These are phyloP conservation scores for Diplodia intermedia DNA, from an alignment of 2,329 filamentous ascomycete species.

Conservation along the genomic window DNA sequence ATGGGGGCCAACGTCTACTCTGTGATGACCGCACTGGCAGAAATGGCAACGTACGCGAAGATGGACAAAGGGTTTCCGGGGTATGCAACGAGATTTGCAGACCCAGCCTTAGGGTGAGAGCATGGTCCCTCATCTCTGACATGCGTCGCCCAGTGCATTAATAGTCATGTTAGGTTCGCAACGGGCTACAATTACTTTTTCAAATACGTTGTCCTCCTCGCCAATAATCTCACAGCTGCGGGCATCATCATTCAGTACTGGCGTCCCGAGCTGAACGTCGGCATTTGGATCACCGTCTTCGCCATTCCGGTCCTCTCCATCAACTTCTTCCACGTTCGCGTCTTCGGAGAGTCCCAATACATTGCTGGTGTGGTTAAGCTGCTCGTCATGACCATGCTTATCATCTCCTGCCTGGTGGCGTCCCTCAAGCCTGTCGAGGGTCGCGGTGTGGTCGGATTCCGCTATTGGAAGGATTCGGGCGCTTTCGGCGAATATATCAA, in stretches of 20 bases:
- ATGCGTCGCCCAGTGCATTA: not conserved
- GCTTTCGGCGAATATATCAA: slow-evolving; percentile 69
- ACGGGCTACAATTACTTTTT: slow-evolving; percentile 89
- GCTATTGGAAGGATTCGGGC: slow-evolving; percentile 72
- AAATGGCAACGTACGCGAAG: slow-evolving; percentile 81
- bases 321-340: slow-evolving; percentile 74
- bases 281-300: slow-evolving; percentile 76
- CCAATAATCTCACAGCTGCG: slow-evolving; percentile 74
- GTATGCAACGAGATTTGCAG: slow-evolving; percentile 77
- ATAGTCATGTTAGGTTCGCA: slow-evolving; percentile 58
- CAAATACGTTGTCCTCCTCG: slow-evolving; percentile 68
- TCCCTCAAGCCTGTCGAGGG: slow-evolving; percentile 71
- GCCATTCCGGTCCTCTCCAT: slow-evolving; percentile 71
- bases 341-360: slow-evolving; percentile 80
- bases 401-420: slow-evolving; percentile 60
- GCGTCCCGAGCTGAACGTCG: slow-evolving; percentile 67
- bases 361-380: slow-evolving; percentile 76
- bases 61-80: slow-evolving; percentile 77
- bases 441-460: slow-evolving; percentile 74
- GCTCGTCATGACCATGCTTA: slow-evolving; percentile 74
- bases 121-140: not conserved
- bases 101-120: slow-evolving; percentile 66
- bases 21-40: slow-evolving; percentile 69
- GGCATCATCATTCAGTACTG: slow-evolving; percentile 80
- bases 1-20: slow-evolving; percentile 75